Percentiles rank a stretch among this genome's conserved stretches.
Conservation (phyloP, 2,329 filamentous ascomycete genomes). For the Botrytis porri region DNA sequence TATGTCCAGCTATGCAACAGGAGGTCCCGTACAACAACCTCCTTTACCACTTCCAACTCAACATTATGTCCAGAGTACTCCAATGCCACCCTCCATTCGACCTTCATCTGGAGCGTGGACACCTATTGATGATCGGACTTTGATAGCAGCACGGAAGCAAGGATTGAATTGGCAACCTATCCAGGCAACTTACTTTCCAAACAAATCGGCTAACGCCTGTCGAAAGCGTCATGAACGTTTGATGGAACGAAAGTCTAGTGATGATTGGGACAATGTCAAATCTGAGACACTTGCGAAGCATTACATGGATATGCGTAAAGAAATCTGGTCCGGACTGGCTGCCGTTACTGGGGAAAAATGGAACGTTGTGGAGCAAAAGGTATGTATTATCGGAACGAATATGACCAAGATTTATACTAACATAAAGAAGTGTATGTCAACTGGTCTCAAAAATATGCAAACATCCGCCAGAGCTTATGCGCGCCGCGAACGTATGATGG, state of each 20-base stretch:
- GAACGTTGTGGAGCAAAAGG: constrained; percentile 65
- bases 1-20: constrained; percentile 20
- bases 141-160: constrained; percentile 68
- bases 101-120: constrained; percentile 69
- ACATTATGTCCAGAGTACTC: constrained; percentile 9
- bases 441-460: constrained; percentile 77
- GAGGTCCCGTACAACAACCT: constrained; percentile 24
- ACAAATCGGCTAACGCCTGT: constrained; percentile 69
- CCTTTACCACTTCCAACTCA: constrained; percentile 20
- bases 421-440: constrained; percentile 68
- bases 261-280: constrained; percentile 73
- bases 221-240: constrained; percentile 85
- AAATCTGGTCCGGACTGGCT: constrained; percentile 78
- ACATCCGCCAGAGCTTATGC: constrained; percentile 63
- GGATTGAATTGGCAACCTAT: constrained; percentile 84
- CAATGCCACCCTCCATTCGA: constrained; percentile 39
- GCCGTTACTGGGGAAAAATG: constrained; percentile 77
- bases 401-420: constrained; percentile 13
- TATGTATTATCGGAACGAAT: constrained; percentile 37
- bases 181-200: constrained; percentile 70
- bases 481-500: constrained; percentile 57
- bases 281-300: constrained; percentile 71
- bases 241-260: constrained; percentile 60
- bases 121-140: constrained; percentile 67
- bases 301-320: constrained; percentile 75